phyloP scores from a whole-genome alignment of 2,329 filamentous ascomycete genomes.

The Hypoxylon sp. region DNA sequence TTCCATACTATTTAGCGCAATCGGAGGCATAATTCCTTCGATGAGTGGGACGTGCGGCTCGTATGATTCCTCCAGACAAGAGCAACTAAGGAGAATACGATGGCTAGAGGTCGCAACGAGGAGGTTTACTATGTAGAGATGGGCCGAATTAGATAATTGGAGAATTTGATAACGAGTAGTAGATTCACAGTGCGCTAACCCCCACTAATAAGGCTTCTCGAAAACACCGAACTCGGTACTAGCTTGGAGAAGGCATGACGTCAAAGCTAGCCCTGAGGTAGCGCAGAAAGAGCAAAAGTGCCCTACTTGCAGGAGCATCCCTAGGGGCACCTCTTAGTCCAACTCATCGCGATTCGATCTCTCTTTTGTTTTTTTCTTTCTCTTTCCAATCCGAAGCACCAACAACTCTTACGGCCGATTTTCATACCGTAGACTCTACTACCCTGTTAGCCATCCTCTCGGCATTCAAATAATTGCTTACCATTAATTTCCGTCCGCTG shows the following conservation, averaged over 20 bases:
- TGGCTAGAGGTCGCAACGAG: slow-evolving; percentile 5
- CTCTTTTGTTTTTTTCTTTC: slow-evolving; percentile 2
- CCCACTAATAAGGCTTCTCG: slow-evolving; percentile 12
- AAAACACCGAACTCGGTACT: slow-evolving; percentile 7
- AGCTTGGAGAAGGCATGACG: slow-evolving; percentile 13
- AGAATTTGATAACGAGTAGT: slow-evolving; percentile 1
- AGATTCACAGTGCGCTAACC: not conserved
- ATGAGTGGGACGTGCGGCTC: slow-evolving; percentile 36
- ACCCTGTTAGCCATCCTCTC: slow-evolving; percentile 10
- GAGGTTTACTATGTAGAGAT: slow-evolving; percentile 9
- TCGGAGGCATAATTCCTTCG: slow-evolving; percentile 35
- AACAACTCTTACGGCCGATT: not conserved
- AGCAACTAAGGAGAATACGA: slow-evolving; percentile 16
- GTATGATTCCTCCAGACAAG: slow-evolving; percentile 33
- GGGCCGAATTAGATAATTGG: slow-evolving; percentile 13
- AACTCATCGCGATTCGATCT: slow-evolving; percentile 14
- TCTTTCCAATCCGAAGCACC: slow-evolving; percentile 1
- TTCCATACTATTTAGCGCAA: slow-evolving; percentile 36
- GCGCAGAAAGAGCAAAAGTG: slow-evolving; percentile 8
- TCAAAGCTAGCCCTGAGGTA: slow-evolving; percentile 8
- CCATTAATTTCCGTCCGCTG: slow-evolving; percentile 12
- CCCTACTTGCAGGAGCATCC: slow-evolving; percentile 1
- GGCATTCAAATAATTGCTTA: slow-evolving; percentile 18
- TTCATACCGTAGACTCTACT: not conserved
- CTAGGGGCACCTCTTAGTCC: slow-evolving; percentile 1